Percentiles rank a stretch among this genome's conserved stretches.
Conservation (phyloP, 441 rosid species). For the Populus hybrid region DNA sequence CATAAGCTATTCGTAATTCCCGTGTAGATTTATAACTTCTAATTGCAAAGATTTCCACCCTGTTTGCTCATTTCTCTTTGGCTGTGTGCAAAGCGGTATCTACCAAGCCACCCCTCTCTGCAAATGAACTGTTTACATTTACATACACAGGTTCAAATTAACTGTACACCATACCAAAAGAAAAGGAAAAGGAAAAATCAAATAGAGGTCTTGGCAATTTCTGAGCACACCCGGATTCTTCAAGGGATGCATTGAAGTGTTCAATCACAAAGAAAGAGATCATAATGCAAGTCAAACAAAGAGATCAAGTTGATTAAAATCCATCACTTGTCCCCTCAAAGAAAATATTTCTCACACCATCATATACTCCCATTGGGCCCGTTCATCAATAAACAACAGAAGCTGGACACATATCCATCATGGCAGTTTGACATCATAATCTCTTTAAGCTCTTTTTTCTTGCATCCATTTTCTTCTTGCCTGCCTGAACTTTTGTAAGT, state of each 20-base stretch:
- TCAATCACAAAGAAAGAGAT: not conserved
- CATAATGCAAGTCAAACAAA: slow-evolving; percentile 2
- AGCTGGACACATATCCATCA: not conserved
- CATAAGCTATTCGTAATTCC: no score
- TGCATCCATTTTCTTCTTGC: slow-evolving; percentile 94
- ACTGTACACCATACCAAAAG: no score
- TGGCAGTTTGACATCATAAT: slow-evolving; percentile 37
- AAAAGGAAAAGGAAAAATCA: not conserved
- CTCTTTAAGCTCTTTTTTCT: slow-evolving; percentile 97
- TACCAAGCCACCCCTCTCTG: no score
- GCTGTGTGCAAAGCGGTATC: not conserved
- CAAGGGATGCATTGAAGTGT: not conserved
- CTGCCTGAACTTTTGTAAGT: slow-evolving; percentile 59
- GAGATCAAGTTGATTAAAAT: not conserved
- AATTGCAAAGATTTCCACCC: not conserved
- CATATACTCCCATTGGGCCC: not conserved
- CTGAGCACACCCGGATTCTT: not conserved
- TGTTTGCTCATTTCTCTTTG: not conserved
- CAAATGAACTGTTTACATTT: no score
- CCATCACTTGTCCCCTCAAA: not conserved
- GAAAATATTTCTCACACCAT: not conserved
- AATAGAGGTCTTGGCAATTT: not conserved
- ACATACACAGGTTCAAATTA: no score
- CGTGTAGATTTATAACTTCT: no score
- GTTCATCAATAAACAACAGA: slow-evolving; percentile 3